Base-by-base conservation (phyloP, 73 alveolate species). In the Paramecium biaurelia region DNA sequence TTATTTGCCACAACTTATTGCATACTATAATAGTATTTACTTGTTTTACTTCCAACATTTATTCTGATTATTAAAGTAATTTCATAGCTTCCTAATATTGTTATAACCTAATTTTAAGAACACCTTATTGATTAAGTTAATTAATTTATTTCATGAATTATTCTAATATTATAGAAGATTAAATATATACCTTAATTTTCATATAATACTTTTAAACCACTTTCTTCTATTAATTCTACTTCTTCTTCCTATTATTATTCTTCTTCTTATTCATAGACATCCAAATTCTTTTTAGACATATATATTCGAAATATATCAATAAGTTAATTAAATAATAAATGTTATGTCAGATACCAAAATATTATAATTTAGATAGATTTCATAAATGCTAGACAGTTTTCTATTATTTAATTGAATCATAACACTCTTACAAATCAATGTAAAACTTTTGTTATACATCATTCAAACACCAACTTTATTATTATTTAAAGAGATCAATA, bases 1-100 rank as follows among this genome's bases (percentile, higher is more conserved):
- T 9, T 38, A 32, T 30, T 70, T 89, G 21, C 94, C 94, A 70
- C 94, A 89, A 70, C 94, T 89, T 68, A 92, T 79, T 70, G 94
- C 94, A 23, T 58, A 70, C 94, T 89, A 42, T 21, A 9, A 35
- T 21, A 34, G 3, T 43, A 23, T 86, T 4, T 53, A 53, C 28
- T 7, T 53, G 11, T 53, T 20, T 43, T 43, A 89, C 94, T 63
- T 89, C 94, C n/a, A 89, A 32, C 94, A 89, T 89, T 57, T 68
- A 28, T 89, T 89, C 94, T 15, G 94, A 74, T 86, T 86, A 63
- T 41, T 86, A 63, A 11, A 86, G 57, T n/a, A 57, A 63, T 38
- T 72, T 76, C 56, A 86, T 11, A 9, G 93, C 93, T 23, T 86
- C 89, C 21, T 41, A 57, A 23, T 63, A 63, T 67, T 86, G 34